Conservation (phyloP, 139 green algal species). For the Protoeuglena noctilucae region DNA sequence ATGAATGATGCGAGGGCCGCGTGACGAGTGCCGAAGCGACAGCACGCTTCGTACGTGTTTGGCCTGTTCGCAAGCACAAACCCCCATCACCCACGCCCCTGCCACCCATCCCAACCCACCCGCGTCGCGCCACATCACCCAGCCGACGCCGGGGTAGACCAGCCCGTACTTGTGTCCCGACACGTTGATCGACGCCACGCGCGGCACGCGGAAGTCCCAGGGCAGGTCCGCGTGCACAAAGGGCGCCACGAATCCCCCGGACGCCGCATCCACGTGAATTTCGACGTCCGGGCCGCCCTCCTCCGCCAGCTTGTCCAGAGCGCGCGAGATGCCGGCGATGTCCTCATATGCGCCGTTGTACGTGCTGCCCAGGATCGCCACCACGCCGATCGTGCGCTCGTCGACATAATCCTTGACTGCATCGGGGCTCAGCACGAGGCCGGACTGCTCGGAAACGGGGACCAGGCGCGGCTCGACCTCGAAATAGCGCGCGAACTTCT, state of each 20-base stretch:
- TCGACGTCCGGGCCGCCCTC: slow-evolving; percentile 27
- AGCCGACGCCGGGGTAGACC: slow-evolving; percentile 49
- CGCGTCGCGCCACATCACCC: slow-evolving; percentile 34
- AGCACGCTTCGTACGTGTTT: too few species aligned
- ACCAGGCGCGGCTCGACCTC: slow-evolving; percentile 34
- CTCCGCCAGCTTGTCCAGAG: slow-evolving; percentile 23
- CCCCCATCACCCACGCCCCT: too few species aligned
- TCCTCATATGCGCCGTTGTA: slow-evolving; percentile 55
- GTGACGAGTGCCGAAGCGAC: too few species aligned
- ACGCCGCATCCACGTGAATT: slow-evolving; percentile 55
- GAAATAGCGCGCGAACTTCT: slow-evolving; percentile 49
- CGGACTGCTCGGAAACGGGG: slow-evolving; percentile 13
- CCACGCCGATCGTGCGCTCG: slow-evolving; percentile 53
- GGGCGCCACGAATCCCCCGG: slow-evolving; percentile 45
- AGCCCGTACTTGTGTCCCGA: slow-evolving; percentile 52
- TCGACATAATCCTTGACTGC: slow-evolving; percentile 21
- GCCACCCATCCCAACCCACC: too few species aligned
- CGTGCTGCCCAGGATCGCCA: slow-evolving; percentile 41
- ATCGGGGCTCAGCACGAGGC: slow-evolving; percentile 13
- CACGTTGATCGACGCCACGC: slow-evolving; percentile 50
- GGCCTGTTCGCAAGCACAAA: too few species aligned
- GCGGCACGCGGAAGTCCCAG: slow-evolving; percentile 49
- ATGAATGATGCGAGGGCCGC: too few species aligned
- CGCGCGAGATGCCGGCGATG: slow-evolving; percentile 19
- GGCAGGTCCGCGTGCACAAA: slow-evolving; percentile 44